phyloP scores from a whole-genome alignment of 1,284 basidiomycete species.

The Rugiboletus extremiorientalis region DNA sequence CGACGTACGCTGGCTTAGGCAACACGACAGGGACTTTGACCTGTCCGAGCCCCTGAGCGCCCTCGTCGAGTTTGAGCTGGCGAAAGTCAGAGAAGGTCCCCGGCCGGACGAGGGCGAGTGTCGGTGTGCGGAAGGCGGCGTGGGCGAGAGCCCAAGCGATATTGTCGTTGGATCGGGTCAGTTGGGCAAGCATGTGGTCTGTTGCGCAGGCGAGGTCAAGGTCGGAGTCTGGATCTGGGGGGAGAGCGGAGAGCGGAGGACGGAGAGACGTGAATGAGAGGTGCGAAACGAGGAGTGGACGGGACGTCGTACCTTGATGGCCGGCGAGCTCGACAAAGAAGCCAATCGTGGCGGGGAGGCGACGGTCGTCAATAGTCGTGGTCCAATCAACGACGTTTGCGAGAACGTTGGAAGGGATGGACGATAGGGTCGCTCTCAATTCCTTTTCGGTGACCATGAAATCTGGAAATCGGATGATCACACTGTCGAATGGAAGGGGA shows the following conservation, averaged over 20 bases:
- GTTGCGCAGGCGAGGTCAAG: background rate
- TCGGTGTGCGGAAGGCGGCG: conserved; percentile 5
- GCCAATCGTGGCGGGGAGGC: conserved; percentile 11
- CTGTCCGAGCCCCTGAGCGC: conserved; percentile 9
- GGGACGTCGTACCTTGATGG: conserved; percentile 1
- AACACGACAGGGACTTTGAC: conserved; percentile 21
- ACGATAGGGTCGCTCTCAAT: conserved; percentile 10
- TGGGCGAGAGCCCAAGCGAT: background rate
- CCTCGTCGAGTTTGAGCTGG: conserved; percentile 18
- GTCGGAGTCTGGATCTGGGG: no score
- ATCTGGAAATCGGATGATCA: conserved; percentile 11
- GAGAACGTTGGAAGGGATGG: background rate
- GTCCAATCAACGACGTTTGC: conserved; percentile 22
- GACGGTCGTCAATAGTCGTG: conserved; percentile 12
- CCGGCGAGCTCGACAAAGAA: conserved; percentile 21
- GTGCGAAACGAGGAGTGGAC: background rate
- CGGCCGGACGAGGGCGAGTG: conserved; percentile 13
- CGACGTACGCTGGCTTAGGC: background rate
- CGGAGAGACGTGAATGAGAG: background rate
- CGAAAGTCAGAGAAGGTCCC: conserved; percentile 25
- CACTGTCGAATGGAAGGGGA: background rate
- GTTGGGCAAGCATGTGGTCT: conserved; percentile 1
- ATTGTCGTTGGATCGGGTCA: conserved; percentile 7
- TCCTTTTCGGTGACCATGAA: conserved; percentile 16
- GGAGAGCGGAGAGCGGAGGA: no score